A percentile compares a stretch with the other conserved stretches of the same genome.
Evolutionary conservation across 2,329 filamentous ascomycete genomes (phyloP).

Genomic region (Lachnellula willkommii): DNA sequence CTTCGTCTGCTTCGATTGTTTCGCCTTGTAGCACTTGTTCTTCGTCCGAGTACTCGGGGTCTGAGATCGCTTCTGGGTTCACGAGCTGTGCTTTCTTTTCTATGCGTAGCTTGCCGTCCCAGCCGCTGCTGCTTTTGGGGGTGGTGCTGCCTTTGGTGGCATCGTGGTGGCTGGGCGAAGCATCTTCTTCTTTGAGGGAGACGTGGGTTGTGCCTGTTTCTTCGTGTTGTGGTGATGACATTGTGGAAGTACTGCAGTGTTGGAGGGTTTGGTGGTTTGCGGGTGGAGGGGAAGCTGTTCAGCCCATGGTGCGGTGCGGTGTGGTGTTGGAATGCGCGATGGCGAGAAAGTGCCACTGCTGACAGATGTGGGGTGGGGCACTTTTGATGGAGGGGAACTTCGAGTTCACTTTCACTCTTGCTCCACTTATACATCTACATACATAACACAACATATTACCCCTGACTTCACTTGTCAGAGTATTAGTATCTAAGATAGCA

Average conservation of each 20-base stretch:
- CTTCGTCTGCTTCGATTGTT: slow-evolving; percentile 75
- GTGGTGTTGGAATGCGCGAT: background rate
- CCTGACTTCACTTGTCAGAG: no score
- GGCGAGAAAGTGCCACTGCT: no score
- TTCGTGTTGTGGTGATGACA: slow-evolving; percentile 20
- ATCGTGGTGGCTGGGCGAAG: slow-evolving; percentile 22
- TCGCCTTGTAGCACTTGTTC: slow-evolving; percentile 65
- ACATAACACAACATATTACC: no score
- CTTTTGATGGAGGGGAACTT: no score
- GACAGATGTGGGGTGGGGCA: no score
- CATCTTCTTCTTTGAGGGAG: slow-evolving; percentile 22
- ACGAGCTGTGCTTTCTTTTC: slow-evolving; percentile 62
- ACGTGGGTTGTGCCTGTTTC: slow-evolving; percentile 21
- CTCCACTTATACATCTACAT: no score
- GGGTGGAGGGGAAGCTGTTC: no score
- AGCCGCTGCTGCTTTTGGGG: slow-evolving; percentile 58
- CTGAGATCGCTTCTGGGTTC: slow-evolving; percentile 77
- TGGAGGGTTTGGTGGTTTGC: background rate
- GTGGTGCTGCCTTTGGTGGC: slow-evolving; percentile 19
- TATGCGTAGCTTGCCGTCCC: slow-evolving; percentile 78
- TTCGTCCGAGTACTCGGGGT: slow-evolving; percentile 75
- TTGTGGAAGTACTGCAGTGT: slow-evolving; percentile 7
- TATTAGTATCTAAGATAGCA: no score
- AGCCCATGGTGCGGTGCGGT: no score
- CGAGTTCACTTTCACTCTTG: no score